Evolutionary conservation across 352 stramenopile species (phyloP).

Genomic region (Phytophthora constricta): DNA sequence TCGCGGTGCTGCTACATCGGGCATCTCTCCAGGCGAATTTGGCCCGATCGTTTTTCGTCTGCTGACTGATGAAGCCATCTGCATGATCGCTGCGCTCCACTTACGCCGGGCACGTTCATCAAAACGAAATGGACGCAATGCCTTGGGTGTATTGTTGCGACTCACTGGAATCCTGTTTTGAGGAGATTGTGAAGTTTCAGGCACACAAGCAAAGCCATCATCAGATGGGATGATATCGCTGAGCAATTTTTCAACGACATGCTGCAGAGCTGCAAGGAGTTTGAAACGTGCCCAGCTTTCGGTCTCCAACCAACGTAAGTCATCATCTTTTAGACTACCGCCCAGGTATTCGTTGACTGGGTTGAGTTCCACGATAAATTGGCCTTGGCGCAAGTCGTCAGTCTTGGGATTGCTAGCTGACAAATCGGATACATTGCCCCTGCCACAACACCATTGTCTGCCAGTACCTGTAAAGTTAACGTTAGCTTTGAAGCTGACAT

Average conservation of each 20-base stretch:
- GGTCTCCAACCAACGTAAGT: constrained; percentile 44
- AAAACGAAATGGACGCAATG: constrained; percentile 24
- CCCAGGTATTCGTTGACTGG: constrained; percentile 56
- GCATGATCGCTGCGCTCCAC: constrained; percentile 29
- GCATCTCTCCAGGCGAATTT: not conserved
- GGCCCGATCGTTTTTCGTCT: constrained; percentile 16
- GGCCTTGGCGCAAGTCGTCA: constrained; percentile 5
- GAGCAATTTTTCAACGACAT: constrained; percentile 39
- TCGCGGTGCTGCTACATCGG: not conserved
- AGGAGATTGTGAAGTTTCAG: not conserved
- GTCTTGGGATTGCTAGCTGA: not conserved
- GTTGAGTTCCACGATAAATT: constrained; percentile 61
- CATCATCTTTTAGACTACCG: constrained; percentile 34
- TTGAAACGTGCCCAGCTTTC: constrained; percentile 59
- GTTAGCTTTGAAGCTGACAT: not conserved
- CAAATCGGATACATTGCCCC: not conserved
- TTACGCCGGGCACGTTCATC: constrained; percentile 23
- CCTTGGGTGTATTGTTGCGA: constrained; percentile 4
- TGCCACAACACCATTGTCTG: not conserved
- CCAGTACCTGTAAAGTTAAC: too few relatives aligned
- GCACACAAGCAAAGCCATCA: not conserved
- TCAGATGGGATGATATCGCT: constrained; percentile 32
- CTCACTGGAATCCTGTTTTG: not conserved
- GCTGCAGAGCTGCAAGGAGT: constrained; percentile 44
- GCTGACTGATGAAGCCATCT: constrained; percentile 26